Base-by-base conservation (phyloP, 2,329 filamentous ascomycete genomes). In the Cercospora canescens region DNA sequence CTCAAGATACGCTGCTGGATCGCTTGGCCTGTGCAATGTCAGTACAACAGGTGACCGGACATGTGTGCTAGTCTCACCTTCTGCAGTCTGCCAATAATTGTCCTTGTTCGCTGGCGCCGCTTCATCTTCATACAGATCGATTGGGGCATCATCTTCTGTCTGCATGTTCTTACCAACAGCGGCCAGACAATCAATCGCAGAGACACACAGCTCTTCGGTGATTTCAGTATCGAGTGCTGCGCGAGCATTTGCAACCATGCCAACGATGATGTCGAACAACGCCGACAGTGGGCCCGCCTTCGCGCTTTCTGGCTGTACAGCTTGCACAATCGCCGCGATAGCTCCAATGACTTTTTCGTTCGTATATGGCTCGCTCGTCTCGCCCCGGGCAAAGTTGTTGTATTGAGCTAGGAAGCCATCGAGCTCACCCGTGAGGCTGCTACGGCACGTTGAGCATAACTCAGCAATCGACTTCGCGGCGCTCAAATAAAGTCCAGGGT, bases 281-380 rank as follows among this genome's bases (percentile, higher is more conserved):
- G 84, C 82, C 65, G 84, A 81, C 34, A 91, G 81, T 37, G 86
- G 84, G 32, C 76, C 76, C 1, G 86, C 77, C 68, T 88, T 88
- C 16, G 82, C 80, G 24, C 81, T 78, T 57, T 89, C 84, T 2
- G 87, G 84, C 1, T 86, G 80, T 9, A 92, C 82, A 8, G 91
- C 90, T 77, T 95, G 91, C 32, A 93, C 85, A 50, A 95, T 89
- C 8, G 88, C 88, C 8, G 91, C 87, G 69, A 95, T 91, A 1
- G 88, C 91, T 45, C 90, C 88, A 5, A 93, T 83, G 0, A 94
- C 86, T 71, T 87, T 88, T 74, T 94, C 91, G 73, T 91, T 91
- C 1, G 89, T 89, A 61, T 88, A 81, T 41, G 86, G 86, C 68
- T 94, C 90, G 9, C 91, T 81, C 7, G 85, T 85, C n/a, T 81